Evolutionary conservation across 208 protist genomes (phyloP), one percentile per base, ranked within the genome.

Genomic region (Leishmania arabica): DNA sequence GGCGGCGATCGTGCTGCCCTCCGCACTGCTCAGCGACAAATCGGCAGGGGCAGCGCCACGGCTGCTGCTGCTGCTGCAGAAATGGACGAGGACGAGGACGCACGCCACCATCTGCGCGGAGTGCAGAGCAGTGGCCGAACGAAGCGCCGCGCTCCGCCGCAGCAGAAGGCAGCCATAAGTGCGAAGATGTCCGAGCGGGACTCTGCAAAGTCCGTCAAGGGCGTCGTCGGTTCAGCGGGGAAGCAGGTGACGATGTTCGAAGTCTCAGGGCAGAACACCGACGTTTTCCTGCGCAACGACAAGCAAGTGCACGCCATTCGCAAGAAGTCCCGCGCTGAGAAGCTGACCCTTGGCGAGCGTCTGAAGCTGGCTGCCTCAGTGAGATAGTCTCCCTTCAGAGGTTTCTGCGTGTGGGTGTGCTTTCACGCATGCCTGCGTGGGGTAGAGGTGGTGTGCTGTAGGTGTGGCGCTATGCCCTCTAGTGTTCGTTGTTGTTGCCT

Each of bases 211-310:
- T 24, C 51, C 53, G 5, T 13, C n/a, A 76, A 73, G 19, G 45
- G 8, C 27, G 13, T 4, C 3, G 24, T 15, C 53, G n/a, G 2
- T 45, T 31, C 72, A 37, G 47, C 17, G 9, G 72, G n/a, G n/a
- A 85, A 81, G 77, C 82, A 88, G 73, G 93, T 97, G 70, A 91
- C 83, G 45, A 91, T 97, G 88, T 97, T 91, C 62, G 93, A 95
- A 80, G 90, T 91, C 17, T 84, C 90, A 37, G 83, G 86, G 49
- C 89, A 86, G 5, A 84, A 83, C 65, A 82, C 82, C 5, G 83
- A 87, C 19, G 65, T 90, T 19, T 95, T 97, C 69, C 85, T 88
- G 37, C 89, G 88, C 65, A 90, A 83, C 53, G 91, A 97, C 53
- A 95, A 95, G 85, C 86, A 91, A 37, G 91, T 95, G 60, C 93